phyloP scores from a whole-genome alignment of 73 alveolate genomes.

The Paramecium caudatum region DNA sequence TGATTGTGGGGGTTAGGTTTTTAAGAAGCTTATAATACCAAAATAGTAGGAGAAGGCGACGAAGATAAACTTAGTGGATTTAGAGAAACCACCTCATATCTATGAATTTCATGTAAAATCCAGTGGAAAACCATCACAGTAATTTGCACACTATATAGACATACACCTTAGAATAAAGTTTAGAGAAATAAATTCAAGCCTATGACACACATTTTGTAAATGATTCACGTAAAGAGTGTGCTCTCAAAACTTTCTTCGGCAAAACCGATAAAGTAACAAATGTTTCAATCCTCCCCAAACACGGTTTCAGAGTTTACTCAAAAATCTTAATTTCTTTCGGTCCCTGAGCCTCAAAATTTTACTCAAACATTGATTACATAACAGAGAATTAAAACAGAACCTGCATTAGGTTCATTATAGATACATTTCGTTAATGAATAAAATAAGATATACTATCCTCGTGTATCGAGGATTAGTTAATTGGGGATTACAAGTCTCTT shows the following conservation, averaged over 20 bases:
- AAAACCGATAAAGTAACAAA: neutral
- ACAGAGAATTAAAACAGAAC: conserved; percentile 44
- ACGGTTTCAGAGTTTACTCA: neutral
- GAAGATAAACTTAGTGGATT: neutral
- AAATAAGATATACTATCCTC: neutral
- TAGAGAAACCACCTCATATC: neutral
- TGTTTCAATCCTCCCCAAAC: conserved; percentile 12
- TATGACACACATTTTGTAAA: neutral
- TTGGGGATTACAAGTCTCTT: conserved; percentile 18
- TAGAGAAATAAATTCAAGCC: neutral
- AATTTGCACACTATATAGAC: neutral
- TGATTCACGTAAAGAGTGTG: neutral
- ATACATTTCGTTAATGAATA: neutral
- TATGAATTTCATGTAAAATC: neutral
- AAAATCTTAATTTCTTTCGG: too few species aligned
- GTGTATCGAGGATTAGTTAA: neutral
- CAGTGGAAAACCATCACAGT: conserved; percentile 22
- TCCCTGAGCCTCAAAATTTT: neutral
- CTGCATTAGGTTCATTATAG: neutral
- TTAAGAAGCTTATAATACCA: neutral
- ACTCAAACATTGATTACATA: neutral
- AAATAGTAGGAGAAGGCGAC: neutral
- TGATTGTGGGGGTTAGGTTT: conserved; percentile 10
- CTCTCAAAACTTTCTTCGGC: neutral
- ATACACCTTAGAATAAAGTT: neutral